Evolutionary conservation across 2,329 filamentous ascomycete species (phyloP).

Genomic region (Epichloe hybrida): DNA sequence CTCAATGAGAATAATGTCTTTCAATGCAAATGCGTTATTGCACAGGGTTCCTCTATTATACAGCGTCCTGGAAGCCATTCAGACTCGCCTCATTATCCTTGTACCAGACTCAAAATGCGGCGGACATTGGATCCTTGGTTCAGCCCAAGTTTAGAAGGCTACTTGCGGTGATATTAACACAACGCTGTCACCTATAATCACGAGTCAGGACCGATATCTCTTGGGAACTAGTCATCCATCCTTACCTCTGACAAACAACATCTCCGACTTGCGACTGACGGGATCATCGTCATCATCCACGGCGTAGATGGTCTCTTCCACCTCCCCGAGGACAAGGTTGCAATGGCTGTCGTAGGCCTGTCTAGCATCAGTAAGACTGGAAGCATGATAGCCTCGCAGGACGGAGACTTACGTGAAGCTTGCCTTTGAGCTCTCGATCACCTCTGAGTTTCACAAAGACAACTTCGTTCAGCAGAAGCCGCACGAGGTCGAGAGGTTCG

Average conservation of each 20-base stretch:
- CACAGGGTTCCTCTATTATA: too few relatives aligned
- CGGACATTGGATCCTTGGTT: not conserved
- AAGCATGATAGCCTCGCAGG: too few relatives aligned
- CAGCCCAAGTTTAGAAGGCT: slow-evolving; percentile 20
- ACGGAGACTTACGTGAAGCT: slow-evolving; percentile 57
- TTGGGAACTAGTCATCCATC: slow-evolving; percentile 32
- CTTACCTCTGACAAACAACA: slow-evolving; percentile 80
- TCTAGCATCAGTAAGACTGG: not conserved
- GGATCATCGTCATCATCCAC: slow-evolving; percentile 91
- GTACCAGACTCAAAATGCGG: not conserved
- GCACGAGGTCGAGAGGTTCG: slow-evolving; percentile 91
- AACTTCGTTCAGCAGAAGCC: slow-evolving; percentile 84
- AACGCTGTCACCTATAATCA: slow-evolving; percentile 50
- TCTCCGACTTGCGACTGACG: slow-evolving; percentile 92
- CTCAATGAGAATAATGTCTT: too few relatives aligned
- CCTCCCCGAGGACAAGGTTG: slow-evolving; percentile 89
- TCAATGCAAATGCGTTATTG: too few relatives aligned
- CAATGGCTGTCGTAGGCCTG: slow-evolving; percentile 98
- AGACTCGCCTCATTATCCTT: not conserved
- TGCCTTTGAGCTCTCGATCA: slow-evolving; percentile 87
- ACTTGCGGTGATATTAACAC: slow-evolving; percentile 55
- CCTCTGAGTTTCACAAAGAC: slow-evolving; percentile 96
- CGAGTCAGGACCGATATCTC: not conserved
- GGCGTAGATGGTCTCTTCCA: slow-evolving; percentile 92
- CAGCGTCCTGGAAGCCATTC: too few relatives aligned